Evolutionary conservation across 2,329 filamentous ascomycete species (phyloP), one percentile per base, ranked within the genome.

Genomic region (Colletotrichum camelliae): DNA sequence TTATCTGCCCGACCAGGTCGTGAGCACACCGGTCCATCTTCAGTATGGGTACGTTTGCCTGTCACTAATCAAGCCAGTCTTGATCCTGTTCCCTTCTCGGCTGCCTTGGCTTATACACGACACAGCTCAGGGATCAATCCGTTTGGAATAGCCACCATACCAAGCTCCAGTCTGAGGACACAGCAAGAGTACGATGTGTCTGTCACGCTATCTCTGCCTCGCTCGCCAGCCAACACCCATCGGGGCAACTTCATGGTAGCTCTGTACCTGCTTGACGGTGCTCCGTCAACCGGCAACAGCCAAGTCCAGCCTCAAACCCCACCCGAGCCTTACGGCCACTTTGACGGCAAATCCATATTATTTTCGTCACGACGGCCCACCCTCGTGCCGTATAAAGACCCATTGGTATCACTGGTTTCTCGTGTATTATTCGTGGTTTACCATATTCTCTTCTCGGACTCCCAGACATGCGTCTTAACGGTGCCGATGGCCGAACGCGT

Each of bases 231-330:
- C 2, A 99, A 99, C 81, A 85, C 94, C 27, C 90, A 90, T 3
- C 90, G 91, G 16, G 97, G 97, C 33, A 98, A 98, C 86, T 98
- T 98, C 88, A 99, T 99, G 97, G 87, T 98, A 21, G 93, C 94
- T 62, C 86, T 98, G 18, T 90, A 92, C 76, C 90, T 98, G 67
- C 89, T 94, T 66, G 88, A 88, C 29, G 83, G 84, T 79, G 33
- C 79, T 80, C 43, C 79, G 74, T 77, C 78, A 33, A 29, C 78
- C 18, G 76, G 77, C 12, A 74, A 77, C n/a, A 78, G 67, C 43
- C 68, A 80, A 27, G 12, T 58, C 18, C 74, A 69, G 27, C 75
- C 75, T 16, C 75, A 76, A 48, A 58, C 73, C 55, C 67, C 78
- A 67, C 60, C 78, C 67, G 77, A 82, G 75, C 77, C 81, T 10